Conservation (phyloP, 2,329 filamentous ascomycete species). For the Aureobasidium lini region DNA sequence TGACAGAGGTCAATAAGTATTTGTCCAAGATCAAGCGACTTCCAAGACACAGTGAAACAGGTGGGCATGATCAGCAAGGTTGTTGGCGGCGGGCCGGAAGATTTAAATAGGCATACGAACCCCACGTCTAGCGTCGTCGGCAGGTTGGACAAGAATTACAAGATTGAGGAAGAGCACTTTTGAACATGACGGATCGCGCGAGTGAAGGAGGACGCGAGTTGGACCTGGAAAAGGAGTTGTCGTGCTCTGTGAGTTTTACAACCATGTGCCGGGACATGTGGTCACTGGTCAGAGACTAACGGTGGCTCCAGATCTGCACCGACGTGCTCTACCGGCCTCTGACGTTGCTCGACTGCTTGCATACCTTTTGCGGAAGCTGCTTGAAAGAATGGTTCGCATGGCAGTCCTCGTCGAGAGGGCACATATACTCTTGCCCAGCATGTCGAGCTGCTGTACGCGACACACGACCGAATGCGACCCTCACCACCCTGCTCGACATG, state of each 20-base stretch:
- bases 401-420: conserved; percentile 57
- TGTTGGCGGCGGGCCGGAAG: conserved; percentile 1
- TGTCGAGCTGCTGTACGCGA: conserved; percentile 82
- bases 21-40: not conserved
- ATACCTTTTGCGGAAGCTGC: conserved; percentile 88
- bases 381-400: conserved; percentile 92
- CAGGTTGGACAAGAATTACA: not conserved
- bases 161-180: not conserved
- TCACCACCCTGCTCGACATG: conserved; percentile 85
- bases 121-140: conserved; percentile 3
- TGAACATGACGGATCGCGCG: conserved; percentile 1
- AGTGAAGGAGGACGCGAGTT: conserved; percentile 31
- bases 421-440: conserved; percentile 77
- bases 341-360: conserved; percentile 33
- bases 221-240: conserved; percentile 88
- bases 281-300: not conserved
- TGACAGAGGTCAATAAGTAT: not conserved
- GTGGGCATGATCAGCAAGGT: not conserved
- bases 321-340: conserved; percentile 49
- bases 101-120: conserved; percentile 5
- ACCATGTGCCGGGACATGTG: not conserved
- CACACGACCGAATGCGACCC: conserved; percentile 82
- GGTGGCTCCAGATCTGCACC: conserved; percentile 71
- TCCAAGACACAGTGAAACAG: not conserved
- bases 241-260: conserved; percentile 69